phyloP scores from a whole-genome alignment of 2,329 filamentous ascomycete species.

The Nannizzia gypsea region DNA sequence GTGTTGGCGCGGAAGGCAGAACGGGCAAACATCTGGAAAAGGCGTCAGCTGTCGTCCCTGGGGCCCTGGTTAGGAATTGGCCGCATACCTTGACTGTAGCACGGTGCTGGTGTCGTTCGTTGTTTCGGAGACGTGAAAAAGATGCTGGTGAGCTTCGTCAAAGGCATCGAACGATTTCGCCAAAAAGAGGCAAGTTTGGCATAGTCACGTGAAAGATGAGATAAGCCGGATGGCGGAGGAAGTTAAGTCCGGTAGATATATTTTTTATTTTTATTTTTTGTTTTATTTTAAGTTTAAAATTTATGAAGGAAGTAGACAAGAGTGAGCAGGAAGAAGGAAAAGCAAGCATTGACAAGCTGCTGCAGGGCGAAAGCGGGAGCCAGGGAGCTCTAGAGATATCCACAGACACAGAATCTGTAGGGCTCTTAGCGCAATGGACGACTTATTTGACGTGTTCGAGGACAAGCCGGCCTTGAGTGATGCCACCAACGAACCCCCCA shows the following conservation, averaged over 20 bases:
- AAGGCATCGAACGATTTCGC: background rate
- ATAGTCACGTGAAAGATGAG: background rate
- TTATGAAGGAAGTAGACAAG: too few species aligned
- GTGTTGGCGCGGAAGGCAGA: constrained; percentile 50
- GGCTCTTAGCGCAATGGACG: constrained; percentile 47
- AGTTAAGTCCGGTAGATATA: background rate
- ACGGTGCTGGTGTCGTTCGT: background rate
- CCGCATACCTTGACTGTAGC: background rate
- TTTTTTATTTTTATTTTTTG: background rate
- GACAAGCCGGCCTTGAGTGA: constrained; percentile 40
- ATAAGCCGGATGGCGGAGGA: background rate
- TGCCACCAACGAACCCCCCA: constrained; percentile 23
- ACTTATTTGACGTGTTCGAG: constrained; percentile 73
- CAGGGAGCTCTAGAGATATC: background rate
- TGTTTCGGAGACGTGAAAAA: background rate
- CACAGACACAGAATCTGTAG: background rate
- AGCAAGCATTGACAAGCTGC: background rate
- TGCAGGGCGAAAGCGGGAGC: background rate
- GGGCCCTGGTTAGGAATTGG: background rate
- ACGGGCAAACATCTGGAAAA: constrained; percentile 65
- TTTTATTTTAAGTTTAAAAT: too few species aligned
- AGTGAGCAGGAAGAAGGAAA: background rate
- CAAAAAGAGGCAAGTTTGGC: background rate
- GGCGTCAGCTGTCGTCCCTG: constrained; percentile 4
- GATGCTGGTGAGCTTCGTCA: background rate